Conservation (phyloP, 208 protist genomes). For the Tritrichomonas musculus region DNA sequence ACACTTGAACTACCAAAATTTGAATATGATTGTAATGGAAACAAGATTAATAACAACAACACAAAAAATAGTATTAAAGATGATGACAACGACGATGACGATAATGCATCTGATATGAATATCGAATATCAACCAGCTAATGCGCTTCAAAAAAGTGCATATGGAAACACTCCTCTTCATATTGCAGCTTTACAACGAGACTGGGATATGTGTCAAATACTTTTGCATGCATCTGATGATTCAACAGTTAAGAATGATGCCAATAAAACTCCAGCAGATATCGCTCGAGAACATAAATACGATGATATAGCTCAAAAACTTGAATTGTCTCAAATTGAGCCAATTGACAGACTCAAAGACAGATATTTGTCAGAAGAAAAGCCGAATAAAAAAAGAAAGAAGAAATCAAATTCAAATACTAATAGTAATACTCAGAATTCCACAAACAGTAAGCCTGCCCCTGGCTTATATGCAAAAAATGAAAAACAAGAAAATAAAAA, state of each 20-base stretch:
- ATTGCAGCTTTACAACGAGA: not conserved
- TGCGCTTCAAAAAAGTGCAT: not conserved
- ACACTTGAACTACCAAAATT: not conserved
- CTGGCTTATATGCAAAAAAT: too few relatives aligned
- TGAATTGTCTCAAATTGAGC: not conserved
- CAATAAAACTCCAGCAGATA: not conserved
- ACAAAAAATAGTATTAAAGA: too few relatives aligned
- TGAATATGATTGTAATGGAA: not conserved
- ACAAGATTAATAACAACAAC: not conserved
- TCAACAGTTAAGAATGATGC: not conserved
- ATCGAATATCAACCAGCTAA: not conserved
- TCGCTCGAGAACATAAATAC: not conserved
- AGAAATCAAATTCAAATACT: too few relatives aligned
- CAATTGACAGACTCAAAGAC: not conserved
- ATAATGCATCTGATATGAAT: too few relatives aligned
- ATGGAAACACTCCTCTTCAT: not conserved
- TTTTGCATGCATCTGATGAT: not conserved
- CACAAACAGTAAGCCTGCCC: too few relatives aligned
- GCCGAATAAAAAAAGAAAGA: too few relatives aligned
- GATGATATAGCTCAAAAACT: not conserved
- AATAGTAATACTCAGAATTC: too few relatives aligned
- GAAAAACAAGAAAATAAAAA: too few relatives aligned
- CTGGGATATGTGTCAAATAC: slow-evolving; percentile 19
- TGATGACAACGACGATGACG: too few relatives aligned
- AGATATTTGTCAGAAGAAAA: not conserved